Percentiles rank a stretch among this genome's conserved stretches.
Evolutionary conservation across 2,329 filamentous ascomycete genomes (phyloP).

Genomic region (Sporothrix dimorphospora): DNA sequence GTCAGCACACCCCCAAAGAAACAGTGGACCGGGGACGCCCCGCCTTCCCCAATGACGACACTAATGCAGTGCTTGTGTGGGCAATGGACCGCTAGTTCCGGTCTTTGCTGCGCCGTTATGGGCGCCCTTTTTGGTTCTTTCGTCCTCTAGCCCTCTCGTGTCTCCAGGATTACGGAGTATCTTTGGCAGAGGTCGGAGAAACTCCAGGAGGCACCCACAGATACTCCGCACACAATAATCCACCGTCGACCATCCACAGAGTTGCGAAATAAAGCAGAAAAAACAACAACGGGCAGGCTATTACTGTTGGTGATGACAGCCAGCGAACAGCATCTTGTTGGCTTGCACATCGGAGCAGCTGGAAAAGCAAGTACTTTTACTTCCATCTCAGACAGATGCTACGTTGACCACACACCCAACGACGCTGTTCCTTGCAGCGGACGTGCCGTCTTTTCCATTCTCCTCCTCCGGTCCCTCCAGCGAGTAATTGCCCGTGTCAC

Average conservation of each 20-base stretch:
- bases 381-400: neutral
- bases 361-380: neutral
- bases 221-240: neutral
- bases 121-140: neutral
- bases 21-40: conserved; percentile 9
- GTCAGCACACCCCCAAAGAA: conserved; percentile 20
- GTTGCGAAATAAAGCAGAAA: neutral
- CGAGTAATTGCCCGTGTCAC: neutral
- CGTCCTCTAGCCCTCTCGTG: neutral
- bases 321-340: neutral
- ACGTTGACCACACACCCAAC: neutral
- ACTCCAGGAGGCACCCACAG: neutral
- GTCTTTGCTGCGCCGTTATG: neutral
- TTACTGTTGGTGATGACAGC: neutral
- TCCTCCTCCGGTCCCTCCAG: neutral
- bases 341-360: neutral
- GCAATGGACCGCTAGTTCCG: conserved; percentile 10
- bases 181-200: conserved; percentile 10
- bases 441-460: neutral
- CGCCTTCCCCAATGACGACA: conserved; percentile 5
- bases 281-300: neutral
- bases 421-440: neutral
- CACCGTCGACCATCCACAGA: neutral
- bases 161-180: conserved; percentile 15
- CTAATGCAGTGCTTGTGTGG: conserved; percentile 11